Conservation (phyloP, 2,329 filamentous ascomycete genomes). For the Massarina eburnea region DNA sequence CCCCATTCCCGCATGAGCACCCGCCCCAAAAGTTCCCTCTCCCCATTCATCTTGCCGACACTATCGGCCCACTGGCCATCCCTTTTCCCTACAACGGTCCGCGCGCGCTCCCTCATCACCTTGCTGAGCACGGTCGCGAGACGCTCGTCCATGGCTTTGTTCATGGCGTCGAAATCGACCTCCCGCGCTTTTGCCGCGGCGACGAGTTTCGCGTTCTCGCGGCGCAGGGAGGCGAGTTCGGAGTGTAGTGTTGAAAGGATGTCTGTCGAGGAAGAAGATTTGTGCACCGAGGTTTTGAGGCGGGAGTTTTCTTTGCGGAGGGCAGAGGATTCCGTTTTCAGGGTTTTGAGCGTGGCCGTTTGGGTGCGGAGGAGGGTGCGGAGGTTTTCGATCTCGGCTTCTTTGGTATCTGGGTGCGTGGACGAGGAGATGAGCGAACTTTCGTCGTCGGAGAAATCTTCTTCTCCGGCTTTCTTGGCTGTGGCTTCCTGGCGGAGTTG, state of each 20-base stretch:
- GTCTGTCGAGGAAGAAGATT: constrained; percentile 1
- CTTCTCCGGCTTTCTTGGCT: constrained; percentile 11
- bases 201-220: constrained; percentile 23
- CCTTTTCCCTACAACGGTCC: constrained; percentile 29
- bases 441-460: constrained; percentile 16
- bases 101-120: constrained; percentile 35
- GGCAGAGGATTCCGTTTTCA: constrained; percentile 22
- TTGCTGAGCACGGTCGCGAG: constrained; percentile 29
- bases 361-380: constrained; percentile 30
- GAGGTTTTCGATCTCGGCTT: constrained; percentile 30
- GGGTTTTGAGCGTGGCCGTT: constrained; percentile 22
- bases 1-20: constrained; percentile 42
- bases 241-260: constrained; percentile 9
- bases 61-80: constrained; percentile 39
- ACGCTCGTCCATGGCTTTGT: constrained; percentile 37
- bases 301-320: constrained; percentile 21
- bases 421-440: constrained; percentile 9
- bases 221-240: constrained; percentile 14
- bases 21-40: constrained; percentile 34
- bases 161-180: constrained; percentile 31
- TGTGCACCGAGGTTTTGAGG: constrained; percentile 4
- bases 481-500: constrained; percentile 18
- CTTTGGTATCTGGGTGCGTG: constrained; percentile 17
- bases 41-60: constrained; percentile 20
- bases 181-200: constrained; percentile 20